phyloP scores from a whole-genome alignment of 352 stramenopile genomes.

The Pythium plurisporium region DNA sequence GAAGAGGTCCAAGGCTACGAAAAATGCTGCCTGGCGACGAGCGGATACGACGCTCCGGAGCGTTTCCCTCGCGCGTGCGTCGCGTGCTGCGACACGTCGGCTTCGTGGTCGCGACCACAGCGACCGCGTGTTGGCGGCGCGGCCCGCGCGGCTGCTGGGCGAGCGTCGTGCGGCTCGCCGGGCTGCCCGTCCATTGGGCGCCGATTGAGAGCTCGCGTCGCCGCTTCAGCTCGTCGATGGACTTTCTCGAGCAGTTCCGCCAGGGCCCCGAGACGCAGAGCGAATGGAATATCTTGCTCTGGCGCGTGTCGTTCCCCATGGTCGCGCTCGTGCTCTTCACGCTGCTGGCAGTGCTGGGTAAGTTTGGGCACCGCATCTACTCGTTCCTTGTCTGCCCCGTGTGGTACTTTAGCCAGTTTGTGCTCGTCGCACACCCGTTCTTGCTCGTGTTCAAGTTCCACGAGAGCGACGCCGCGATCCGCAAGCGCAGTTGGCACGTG shows the following conservation, averaged over 20 bases:
- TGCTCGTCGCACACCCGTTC: conserved; percentile 70
- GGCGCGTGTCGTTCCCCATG: conserved; percentile 78
- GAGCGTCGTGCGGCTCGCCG: conserved; percentile 1
- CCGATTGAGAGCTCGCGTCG: conserved; percentile 11
- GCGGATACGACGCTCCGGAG: neutral
- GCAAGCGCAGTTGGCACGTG: conserved; percentile 42
- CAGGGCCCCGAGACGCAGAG: conserved; percentile 66
- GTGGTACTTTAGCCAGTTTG: conserved; percentile 78
- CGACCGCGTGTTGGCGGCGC: conserved; percentile 7
- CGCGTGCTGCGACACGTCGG: conserved; percentile 3
- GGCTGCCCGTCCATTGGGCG: conserved; percentile 9
- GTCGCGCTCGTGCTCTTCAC: conserved; percentile 74
- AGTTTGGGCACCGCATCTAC: conserved; percentile 65
- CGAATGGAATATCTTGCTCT: conserved; percentile 79
- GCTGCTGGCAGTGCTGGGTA: conserved; percentile 50
- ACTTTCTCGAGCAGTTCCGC: conserved; percentile 70
- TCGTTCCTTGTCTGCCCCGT: conserved; percentile 62
- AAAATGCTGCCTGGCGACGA: conserved; percentile 11
- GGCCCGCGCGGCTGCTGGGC: conserved; percentile 15
- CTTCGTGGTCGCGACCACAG: conserved; percentile 7
- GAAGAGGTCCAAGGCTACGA: no score
- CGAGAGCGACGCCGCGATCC: conserved; percentile 25
- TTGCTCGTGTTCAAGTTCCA: conserved; percentile 70
- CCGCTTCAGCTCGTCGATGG: conserved; percentile 29
- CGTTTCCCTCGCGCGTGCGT: neutral